These are phyloP conservation scores for Phycomyces nitens DNA, from an alignment of 192 early-diverging fungal species.

Conservation along the genomic window DNA sequence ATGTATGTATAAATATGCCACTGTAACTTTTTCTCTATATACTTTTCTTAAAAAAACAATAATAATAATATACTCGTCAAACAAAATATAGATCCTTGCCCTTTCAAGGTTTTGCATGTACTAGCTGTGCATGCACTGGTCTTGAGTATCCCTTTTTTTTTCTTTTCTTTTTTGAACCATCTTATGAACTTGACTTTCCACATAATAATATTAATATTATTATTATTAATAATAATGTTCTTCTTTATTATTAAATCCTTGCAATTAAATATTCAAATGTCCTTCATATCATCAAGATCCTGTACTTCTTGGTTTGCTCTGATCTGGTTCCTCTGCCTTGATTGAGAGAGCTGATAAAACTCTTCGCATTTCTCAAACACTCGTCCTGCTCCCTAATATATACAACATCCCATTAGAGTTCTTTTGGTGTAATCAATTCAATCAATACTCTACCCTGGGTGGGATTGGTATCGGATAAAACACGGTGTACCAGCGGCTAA, in stretches of 20 bases:
- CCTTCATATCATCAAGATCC: slow-evolving; percentile 33
- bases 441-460: slow-evolving; percentile 31
- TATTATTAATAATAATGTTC: background rate
- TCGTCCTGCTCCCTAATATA: slow-evolving; percentile 17
- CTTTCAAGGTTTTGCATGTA: too few relatives aligned
- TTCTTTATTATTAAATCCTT: background rate
- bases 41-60: too few relatives aligned
- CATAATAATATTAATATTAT: background rate
- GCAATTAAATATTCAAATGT: slow-evolving; percentile 14
- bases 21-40: too few relatives aligned
- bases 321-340: slow-evolving; percentile 20
- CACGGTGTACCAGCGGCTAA: slow-evolving; percentile 50
- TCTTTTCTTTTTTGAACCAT: too few relatives aligned
- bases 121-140: too few relatives aligned
- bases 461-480: slow-evolving; percentile 49
- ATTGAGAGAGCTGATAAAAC: slow-evolving; percentile 26
- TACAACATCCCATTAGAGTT: background rate
- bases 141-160: too few relatives aligned
- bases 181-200: background rate
- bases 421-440: background rate
- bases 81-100: too few relatives aligned
- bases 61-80: too few relatives aligned
- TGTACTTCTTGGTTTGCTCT: slow-evolving; percentile 23
- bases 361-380: slow-evolving; percentile 35
- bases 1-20: too few relatives aligned